Percentiles rank a stretch among this genome's conserved stretches.
Conservation (phyloP, 805 yeast genomes). For the Starmera quercuum region DNA sequence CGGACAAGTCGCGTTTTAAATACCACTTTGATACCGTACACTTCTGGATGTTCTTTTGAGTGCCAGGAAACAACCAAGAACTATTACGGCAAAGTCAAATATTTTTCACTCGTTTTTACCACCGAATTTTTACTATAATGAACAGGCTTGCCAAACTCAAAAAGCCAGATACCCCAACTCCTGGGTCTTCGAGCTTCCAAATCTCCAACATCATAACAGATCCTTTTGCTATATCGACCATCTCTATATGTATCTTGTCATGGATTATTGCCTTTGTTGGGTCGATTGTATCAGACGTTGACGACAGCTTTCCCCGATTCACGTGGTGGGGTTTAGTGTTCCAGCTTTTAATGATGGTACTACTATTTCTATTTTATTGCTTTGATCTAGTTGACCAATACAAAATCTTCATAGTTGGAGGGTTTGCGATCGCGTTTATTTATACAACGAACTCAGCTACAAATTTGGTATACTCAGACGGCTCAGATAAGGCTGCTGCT, state of each 20-base stretch:
- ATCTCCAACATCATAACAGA: constrained; percentile 58
- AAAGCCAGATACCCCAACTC: neutral
- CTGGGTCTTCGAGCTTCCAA: constrained; percentile 13
- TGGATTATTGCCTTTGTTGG: constrained; percentile 92
- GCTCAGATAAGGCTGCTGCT: constrained; percentile 70
- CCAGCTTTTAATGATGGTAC: constrained; percentile 53
- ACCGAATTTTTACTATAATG: too few species aligned
- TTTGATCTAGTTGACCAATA: constrained; percentile 63
- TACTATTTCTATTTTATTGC: constrained; percentile 46
- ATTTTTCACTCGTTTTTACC: too few species aligned
- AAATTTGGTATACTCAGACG: constrained; percentile 60
- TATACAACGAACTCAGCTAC: constrained; percentile 84
- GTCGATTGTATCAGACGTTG: constrained; percentile 48
- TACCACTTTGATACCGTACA: too few species aligned
- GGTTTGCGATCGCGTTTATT: constrained; percentile 60
- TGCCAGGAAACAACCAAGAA: too few species aligned
- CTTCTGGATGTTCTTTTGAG: too few species aligned
- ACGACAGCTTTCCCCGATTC: constrained; percentile 60
- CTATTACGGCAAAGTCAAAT: too few species aligned
- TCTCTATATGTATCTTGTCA: constrained; percentile 64
- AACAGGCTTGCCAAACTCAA: too few species aligned
- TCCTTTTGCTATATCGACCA: constrained; percentile 82
- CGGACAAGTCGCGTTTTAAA: too few species aligned
- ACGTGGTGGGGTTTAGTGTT: constrained; percentile 97
- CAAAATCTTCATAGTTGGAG: constrained; percentile 36